Evolutionary conservation across 495 filamentous ascomycete species (phyloP).

Genomic region (Terfezia boudieri): DNA sequence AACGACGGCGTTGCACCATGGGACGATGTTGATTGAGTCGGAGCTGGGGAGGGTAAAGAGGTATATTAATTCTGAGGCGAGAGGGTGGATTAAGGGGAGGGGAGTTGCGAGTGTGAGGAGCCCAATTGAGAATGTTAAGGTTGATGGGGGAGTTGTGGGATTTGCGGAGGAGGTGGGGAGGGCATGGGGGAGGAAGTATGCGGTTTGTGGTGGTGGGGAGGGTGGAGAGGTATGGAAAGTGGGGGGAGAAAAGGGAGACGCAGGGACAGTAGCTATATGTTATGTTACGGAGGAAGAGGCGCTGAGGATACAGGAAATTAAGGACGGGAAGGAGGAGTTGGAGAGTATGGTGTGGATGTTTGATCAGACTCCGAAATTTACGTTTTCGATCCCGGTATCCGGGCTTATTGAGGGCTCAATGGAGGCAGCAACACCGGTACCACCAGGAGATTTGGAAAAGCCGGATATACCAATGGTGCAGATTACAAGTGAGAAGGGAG

Average conservation of each 20-base stretch:
- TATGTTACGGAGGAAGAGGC: slow-evolving; percentile 13
- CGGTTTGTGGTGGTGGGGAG: slow-evolving; percentile 3
- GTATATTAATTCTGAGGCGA: slow-evolving; percentile 51
- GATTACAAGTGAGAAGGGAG: slow-evolving; percentile 7
- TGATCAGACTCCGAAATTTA: slow-evolving; percentile 67
- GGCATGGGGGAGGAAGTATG: slow-evolving; percentile 35
- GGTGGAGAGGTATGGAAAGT: slow-evolving; percentile 2
- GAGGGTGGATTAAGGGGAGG: slow-evolving; percentile 48
- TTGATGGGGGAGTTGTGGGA: slow-evolving; percentile 16
- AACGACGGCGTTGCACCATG: slow-evolving; percentile 63
- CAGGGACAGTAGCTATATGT: slow-evolving; percentile 8
- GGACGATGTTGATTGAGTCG: slow-evolving; percentile 56
- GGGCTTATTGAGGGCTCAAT: slow-evolving; percentile 4
- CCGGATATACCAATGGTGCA: slow-evolving; percentile 2
- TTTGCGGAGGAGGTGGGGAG: slow-evolving; percentile 31
- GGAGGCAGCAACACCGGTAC: slow-evolving; percentile 2
- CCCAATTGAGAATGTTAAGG: slow-evolving; percentile 50
- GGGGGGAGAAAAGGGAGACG: background rate
- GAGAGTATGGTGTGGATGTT: slow-evolving; percentile 46
- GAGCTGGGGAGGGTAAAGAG: slow-evolving; percentile 41
- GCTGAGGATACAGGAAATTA: slow-evolving; percentile 21
- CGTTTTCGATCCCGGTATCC: slow-evolving; percentile 33
- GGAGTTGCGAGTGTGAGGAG: slow-evolving; percentile 90
- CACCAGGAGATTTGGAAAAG: background rate
- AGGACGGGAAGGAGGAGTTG: slow-evolving; percentile 39